A percentile compares a stretch with the other conserved stretches of the same genome.
Conservation (phyloP, 371 early-diverging fungal genomes). For the Entomophthora muscae region DNA sequence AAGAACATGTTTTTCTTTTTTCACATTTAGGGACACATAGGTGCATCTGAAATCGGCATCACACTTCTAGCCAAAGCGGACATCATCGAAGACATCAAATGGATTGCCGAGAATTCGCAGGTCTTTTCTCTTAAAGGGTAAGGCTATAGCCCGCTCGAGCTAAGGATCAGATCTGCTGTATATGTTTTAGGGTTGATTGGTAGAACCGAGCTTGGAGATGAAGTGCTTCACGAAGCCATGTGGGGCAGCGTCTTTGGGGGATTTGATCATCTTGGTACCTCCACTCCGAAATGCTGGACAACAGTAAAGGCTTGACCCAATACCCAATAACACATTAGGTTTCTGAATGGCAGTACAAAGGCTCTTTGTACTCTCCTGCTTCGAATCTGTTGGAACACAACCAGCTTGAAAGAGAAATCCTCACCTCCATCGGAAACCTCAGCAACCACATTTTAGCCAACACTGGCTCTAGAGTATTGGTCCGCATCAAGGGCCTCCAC, state of each 20-base stretch:
- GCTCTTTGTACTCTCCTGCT: neutral
- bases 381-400: slow-evolving; percentile 1
- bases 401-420: slow-evolving; percentile 31
- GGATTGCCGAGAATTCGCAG: slow-evolving; percentile 42
- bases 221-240: slow-evolving; percentile 59
- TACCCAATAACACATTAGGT: too few species aligned
- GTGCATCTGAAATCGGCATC: slow-evolving; percentile 43
- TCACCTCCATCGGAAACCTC: slow-evolving; percentile 59
- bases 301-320: too few species aligned
- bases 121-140: slow-evolving; percentile 66
- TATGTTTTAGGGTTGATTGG: slow-evolving; percentile 56
- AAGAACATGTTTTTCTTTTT: too few species aligned
- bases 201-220: slow-evolving; percentile 47
- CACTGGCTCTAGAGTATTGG: slow-evolving; percentile 48
- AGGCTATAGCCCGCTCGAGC: neutral
- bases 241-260: slow-evolving; percentile 24
- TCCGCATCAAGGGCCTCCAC: slow-evolving; percentile 31
- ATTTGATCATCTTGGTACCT: neutral
- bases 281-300: neutral
- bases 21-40: slow-evolving; percentile 76
- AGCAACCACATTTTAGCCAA: slow-evolving; percentile 73
- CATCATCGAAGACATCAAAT: slow-evolving; percentile 45
- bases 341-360: neutral
- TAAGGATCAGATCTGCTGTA: slow-evolving; percentile 44
- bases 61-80: slow-evolving; percentile 50